Conservation (phyloP, 257 asterid genomes). For the Plantago elongata region DNA sequence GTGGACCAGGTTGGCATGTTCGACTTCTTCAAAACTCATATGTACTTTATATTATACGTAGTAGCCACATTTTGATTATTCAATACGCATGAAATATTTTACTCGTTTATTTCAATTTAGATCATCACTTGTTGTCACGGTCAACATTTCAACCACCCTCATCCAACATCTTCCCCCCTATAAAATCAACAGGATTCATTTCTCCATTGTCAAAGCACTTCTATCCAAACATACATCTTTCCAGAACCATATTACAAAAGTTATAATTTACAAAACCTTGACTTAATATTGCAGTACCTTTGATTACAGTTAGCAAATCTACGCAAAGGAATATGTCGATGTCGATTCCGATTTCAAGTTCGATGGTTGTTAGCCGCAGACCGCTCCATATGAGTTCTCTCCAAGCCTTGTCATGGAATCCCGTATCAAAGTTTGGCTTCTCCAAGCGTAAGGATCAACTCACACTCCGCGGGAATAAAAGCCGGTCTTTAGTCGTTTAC, state of each 20-base stretch:
- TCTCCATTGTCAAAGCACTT: too few relatives aligned
- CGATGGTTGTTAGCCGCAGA: conserved; percentile 9
- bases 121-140: not conserved
- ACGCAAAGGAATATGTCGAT: not conserved
- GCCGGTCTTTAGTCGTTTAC: conserved; percentile 27
- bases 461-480: conserved; percentile 10
- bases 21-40: not conserved
- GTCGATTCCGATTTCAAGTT: conserved; percentile 23
- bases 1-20: conserved; percentile 19
- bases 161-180: conserved; percentile 7
- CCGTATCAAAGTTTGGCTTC: conserved; percentile 26
- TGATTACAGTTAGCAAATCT: too few relatives aligned
- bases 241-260: too few relatives aligned
- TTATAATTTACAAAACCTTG: not conserved
- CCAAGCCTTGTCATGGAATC: conserved; percentile 25
- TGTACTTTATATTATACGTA: too few relatives aligned
- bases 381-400: conserved; percentile 13
- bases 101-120: not conserved
- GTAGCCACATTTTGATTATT: too few relatives aligned
- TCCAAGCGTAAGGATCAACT: conserved; percentile 17
- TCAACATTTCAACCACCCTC: not conserved
- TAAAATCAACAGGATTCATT: not conserved
- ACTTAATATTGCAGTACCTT: conserved; percentile 6
- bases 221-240: too few relatives aligned
- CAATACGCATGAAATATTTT: too few relatives aligned